phyloP scores from a whole-genome alignment of 2,329 filamentous ascomycete species.

The Dothistroma septosporum region DNA sequence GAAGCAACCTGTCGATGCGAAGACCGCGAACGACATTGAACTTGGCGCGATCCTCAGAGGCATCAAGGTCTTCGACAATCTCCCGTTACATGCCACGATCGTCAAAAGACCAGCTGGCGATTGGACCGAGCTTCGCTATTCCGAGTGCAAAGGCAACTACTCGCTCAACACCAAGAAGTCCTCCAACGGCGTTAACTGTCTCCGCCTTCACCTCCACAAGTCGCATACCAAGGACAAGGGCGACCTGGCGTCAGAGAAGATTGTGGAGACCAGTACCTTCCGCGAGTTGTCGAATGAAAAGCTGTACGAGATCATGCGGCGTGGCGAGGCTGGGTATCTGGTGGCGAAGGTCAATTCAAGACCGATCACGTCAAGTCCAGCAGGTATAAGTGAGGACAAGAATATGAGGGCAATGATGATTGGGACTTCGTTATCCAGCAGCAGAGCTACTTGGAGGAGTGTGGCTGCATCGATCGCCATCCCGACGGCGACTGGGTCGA shows the following conservation, averaged over 20 bases:
- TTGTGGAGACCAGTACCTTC: neutral
- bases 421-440: too few species aligned
- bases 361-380: too few species aligned
- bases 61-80: neutral
- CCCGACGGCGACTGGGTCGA: too few species aligned
- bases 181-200: neutral
- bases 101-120: neutral
- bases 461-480: too few species aligned
- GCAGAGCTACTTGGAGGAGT: too few species aligned
- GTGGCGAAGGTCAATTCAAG: neutral
- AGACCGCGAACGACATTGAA: neutral
- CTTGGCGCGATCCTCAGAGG: neutral
- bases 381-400: too few species aligned
- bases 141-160: slow-evolving; percentile 1
- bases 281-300: neutral
- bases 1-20: neutral
- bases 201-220: neutral
- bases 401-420: too few species aligned
- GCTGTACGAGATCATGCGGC: neutral
- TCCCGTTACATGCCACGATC: neutral
- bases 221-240: neutral
- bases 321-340: neutral
- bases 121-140: neutral
- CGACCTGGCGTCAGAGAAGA: neutral
- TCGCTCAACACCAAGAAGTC: neutral